Evolutionary conservation across 345 rosid species (phyloP), one percentile per base, ranked within the genome.

Genomic region (Gossypium stocksii): DNA sequence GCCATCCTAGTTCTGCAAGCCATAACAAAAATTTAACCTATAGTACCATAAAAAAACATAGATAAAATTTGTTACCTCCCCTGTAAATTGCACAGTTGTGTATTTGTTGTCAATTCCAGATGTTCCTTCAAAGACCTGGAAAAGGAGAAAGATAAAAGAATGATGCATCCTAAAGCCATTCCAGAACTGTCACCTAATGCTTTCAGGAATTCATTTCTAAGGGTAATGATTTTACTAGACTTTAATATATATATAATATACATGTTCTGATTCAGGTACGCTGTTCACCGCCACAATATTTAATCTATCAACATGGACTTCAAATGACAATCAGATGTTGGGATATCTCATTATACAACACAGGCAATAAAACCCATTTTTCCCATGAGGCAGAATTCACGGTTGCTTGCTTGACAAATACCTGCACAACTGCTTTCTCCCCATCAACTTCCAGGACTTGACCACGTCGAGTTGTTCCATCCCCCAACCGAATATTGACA

Each of bases 381-480:
- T 22, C 56, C 34, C n/a, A 46, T 45, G 44, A 16, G 16, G 29
- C 38, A 22, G 22, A 7, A 45, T 27, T 61, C 41, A 59, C 14
- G n/a, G 68, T 54, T 53, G 27, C 25, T 27, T 16, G 48, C 16
- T 70, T 52, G 48, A 44, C 44, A 34, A 77, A 38, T 16, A 90
- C 98, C 96, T 94, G 98, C 58, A 94, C 97, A 80, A 94, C 93
- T 38, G 99, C 99, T 78, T 88, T 95, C 87, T 93, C 99, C 17
- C 99, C 98, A 72, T 95, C 99, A 66, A 94, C 98, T 89, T 94
- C 98, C 68, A 94, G 77, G 52, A 94, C 98, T 81, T 92, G 97
- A 82, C 99, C 99, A 82, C 98, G 96, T 66, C 99, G 81, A 29
- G 83, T 89, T 49, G 98, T 82, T 82, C 99, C 98, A 89, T 95